Base-by-base conservation (phyloP, 805 yeast genomes). In the Saccharomyces mikatae region DNA sequence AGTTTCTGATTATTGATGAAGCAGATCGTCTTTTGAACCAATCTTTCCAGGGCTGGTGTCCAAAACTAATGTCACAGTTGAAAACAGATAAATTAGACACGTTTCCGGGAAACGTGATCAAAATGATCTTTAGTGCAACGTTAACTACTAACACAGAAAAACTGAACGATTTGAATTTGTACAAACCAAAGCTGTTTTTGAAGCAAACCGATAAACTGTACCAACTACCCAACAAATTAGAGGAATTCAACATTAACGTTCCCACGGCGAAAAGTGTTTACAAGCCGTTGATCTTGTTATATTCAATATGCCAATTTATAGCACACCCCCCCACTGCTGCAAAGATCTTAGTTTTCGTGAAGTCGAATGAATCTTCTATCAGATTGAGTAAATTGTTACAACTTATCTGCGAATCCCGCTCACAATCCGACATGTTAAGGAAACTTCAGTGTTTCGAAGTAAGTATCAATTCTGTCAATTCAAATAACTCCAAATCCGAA, bases 61-160 rank as follows among this genome's bases (percentile, higher is more conserved):
- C 65, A 61, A 76, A 74, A 48, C 75, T 84, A 31, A 74, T 83
- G 56, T 62, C 68, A 26, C 70, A 68, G 49, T 62, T 76, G 22
- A 74, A 69, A 21, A 54, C 63, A 4, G 74, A 71, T 51, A 68
- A 54, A 24, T 13, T 46, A 6, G 60, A 68, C 57, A 54, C 58
- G 55, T 32, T 59, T 61, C 63, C 71, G 13, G 71, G 68, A 41
- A 65, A 65, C 69, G 83, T 71, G 65, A 85, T 73, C 72, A 80
- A 91, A 61, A 76, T 92, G 68, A 78, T 94, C 2, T 89, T 94
- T 65, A 85, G 95, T 50, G 99, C 99, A 6, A 94, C 99, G 0
- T 77, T 94, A 52, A 89, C 97, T 3, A 85, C 97, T 1, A 96
- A 91, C 67, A 88, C 97, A 0, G 96, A 94, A 29, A 89, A 87